Evolutionary conservation across 2,329 filamentous ascomycete genomes (phyloP).

Genomic region (Colletotrichum tanaceti): DNA sequence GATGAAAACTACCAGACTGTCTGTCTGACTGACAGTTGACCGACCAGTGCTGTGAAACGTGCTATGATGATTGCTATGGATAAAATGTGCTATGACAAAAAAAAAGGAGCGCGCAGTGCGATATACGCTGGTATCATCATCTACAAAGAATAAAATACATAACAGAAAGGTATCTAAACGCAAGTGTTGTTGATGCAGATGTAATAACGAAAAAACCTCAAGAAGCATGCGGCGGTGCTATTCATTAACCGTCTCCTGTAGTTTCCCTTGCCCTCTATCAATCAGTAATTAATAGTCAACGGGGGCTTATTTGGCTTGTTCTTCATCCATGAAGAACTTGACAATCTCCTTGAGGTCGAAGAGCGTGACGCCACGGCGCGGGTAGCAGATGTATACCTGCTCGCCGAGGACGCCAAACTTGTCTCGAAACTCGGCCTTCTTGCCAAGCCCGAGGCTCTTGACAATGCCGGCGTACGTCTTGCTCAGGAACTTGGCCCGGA

Average conservation of each 20-base stretch:
- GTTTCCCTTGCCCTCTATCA: background rate
- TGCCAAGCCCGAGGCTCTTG: constrained; percentile 82
- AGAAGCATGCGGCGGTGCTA: background rate
- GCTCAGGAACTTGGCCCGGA: constrained; percentile 83
- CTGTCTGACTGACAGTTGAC: no score
- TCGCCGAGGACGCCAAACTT: constrained; percentile 90
- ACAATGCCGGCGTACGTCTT: constrained; percentile 86
- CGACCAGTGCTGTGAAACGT: background rate
- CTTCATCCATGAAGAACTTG: constrained; percentile 85
- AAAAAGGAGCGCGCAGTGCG: constrained; percentile 13
- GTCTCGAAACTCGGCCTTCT: constrained; percentile 89
- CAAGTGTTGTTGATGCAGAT: background rate
- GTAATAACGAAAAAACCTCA: no score
- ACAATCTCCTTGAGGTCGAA: constrained; percentile 86
- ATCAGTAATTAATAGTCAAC: background rate
- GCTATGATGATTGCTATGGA: background rate
- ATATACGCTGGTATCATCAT: constrained; percentile 33
- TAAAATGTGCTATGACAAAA: background rate
- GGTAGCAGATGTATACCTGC: constrained; percentile 90
- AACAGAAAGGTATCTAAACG: constrained; percentile 19
- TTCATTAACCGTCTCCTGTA: background rate
- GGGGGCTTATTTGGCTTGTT: constrained; percentile 27
- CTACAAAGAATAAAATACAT: background rate
- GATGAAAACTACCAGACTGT: fast-evolving
- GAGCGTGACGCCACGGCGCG: constrained; percentile 84